A percentile compares a stretch with the other conserved stretches of the same genome.
These are phyloP conservation scores for Pseudopediastrum boryanum DNA, from an alignment of 139 green algal genomes.

Conservation along the genomic window DNA sequence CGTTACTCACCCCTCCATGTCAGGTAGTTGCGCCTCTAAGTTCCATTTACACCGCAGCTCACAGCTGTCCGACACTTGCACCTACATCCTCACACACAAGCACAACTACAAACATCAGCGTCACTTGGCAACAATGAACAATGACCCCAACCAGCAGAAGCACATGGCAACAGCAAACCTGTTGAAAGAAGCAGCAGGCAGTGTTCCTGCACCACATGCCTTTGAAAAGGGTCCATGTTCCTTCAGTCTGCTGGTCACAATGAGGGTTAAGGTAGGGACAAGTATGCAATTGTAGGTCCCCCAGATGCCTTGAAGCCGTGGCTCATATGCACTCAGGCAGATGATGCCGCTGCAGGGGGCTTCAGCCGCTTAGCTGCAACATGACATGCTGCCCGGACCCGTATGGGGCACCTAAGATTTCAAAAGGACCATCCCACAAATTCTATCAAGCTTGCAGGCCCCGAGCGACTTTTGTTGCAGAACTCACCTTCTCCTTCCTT, in stretches of 20 bases:
- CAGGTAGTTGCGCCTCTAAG: constrained; percentile 57
- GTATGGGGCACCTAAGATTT: no score
- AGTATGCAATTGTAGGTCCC: no score
- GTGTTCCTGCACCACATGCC: no score
- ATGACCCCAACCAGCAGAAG: not conserved
- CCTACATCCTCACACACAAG: constrained; percentile 35
- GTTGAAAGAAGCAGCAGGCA: no score
- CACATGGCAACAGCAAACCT: no score
- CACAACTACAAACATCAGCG: not conserved
- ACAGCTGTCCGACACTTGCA: constrained; percentile 29
- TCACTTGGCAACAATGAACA: not conserved
- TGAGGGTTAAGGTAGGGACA: no score
- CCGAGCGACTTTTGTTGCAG: not conserved
- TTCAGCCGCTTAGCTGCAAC: not conserved
- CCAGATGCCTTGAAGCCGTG: no score
- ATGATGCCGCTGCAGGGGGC: not conserved
- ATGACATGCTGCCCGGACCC: not conserved
- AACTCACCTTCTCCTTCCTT: constrained; percentile 51
- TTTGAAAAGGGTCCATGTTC: no score
- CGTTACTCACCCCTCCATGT: constrained; percentile 61
- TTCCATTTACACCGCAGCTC: constrained; percentile 58
- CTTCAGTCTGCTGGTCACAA: no score
- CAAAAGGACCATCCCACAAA: not conserved
- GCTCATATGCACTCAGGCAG: not conserved
- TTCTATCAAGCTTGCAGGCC: not conserved